A percentile compares a stretch with the other conserved stretches of the same genome.
Conservation (phyloP, 352 stramenopile genomes). For the Lagenidium giganteum region DNA sequence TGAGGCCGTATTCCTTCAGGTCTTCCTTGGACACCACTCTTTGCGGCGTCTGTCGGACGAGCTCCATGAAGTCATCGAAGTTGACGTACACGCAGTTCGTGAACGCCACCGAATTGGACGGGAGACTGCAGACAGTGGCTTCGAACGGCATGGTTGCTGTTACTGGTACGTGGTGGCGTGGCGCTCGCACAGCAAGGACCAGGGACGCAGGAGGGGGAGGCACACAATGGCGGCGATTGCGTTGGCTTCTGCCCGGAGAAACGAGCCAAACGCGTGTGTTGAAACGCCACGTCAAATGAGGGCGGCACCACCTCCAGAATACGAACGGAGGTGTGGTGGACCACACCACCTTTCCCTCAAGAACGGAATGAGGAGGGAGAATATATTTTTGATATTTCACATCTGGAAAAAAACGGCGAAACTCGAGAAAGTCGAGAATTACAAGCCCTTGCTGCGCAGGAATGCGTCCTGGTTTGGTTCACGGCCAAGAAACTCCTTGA, state of each 20-base stretch:
- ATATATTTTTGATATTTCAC: background rate
- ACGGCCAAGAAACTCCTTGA: constrained; percentile 77
- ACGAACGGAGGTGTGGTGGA: no score
- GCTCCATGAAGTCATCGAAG: constrained; percentile 64
- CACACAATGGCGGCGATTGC: no score
- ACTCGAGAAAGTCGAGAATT: constrained; percentile 13
- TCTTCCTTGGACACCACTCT: constrained; percentile 68
- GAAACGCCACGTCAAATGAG: constrained; percentile 20
- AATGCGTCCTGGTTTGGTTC: constrained; percentile 78
- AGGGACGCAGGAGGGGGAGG: background rate
- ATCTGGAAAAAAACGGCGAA: background rate
- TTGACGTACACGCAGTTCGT: constrained; percentile 82
- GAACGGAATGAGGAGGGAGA: no score
- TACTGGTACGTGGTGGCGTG: background rate
- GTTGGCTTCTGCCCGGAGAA: no score
- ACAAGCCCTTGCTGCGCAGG: constrained; percentile 71
- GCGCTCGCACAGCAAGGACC: no score
- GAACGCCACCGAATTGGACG: constrained; percentile 75
- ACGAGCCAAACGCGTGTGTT: background rate
- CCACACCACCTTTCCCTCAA: no score
- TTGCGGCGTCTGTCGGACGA: constrained; percentile 55
- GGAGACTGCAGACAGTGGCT: constrained; percentile 52
- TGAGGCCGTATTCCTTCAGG: constrained; percentile 63
- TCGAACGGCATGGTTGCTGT: constrained; percentile 43
- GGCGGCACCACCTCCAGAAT: no score